Conservation (phyloP, 2,329 filamentous ascomycete genomes). For the Fusarium sp. region DNA sequence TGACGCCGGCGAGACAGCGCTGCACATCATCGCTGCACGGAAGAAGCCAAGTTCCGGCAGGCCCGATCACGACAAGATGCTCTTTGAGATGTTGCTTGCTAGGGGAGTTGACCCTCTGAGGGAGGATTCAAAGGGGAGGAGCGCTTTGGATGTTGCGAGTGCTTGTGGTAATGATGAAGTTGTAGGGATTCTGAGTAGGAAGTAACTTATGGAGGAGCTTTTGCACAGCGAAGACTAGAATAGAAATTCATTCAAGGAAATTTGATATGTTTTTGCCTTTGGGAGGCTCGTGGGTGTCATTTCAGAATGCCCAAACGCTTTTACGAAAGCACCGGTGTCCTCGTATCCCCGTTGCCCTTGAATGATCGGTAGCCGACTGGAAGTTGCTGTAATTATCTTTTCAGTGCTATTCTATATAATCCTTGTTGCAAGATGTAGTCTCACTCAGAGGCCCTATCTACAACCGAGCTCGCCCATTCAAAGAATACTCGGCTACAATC, state of each 20-base stretch:
- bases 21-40: conserved; percentile 26
- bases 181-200: conserved; percentile 27
- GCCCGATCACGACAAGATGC: conserved; percentile 20
- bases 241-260: no score
- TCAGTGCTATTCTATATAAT: no score
- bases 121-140: conserved; percentile 35
- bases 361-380: no score
- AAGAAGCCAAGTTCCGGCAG: accelerated
- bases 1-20: conserved; percentile 22
- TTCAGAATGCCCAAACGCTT: no score
- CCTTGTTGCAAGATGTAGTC: no score
- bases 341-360: no score
- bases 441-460: no score
- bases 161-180: conserved; percentile 37
- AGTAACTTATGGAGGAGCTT: not conserved
- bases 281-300: no score
- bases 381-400: no score
- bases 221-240: no score
- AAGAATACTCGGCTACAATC: conserved; percentile 19
- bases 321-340: no score
- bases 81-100: conserved; percentile 30
- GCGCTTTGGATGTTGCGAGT: conserved; percentile 38
- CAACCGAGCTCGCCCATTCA: conserved; percentile 13
- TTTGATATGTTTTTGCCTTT: no score
- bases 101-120: conserved; percentile 37